Percentiles rank a stretch among this genome's conserved stretches.
These are phyloP conservation scores for Pseudocercospora pini-densiflorae DNA, from an alignment of 2,329 filamentous ascomycete genomes.

Conservation along the genomic window DNA sequence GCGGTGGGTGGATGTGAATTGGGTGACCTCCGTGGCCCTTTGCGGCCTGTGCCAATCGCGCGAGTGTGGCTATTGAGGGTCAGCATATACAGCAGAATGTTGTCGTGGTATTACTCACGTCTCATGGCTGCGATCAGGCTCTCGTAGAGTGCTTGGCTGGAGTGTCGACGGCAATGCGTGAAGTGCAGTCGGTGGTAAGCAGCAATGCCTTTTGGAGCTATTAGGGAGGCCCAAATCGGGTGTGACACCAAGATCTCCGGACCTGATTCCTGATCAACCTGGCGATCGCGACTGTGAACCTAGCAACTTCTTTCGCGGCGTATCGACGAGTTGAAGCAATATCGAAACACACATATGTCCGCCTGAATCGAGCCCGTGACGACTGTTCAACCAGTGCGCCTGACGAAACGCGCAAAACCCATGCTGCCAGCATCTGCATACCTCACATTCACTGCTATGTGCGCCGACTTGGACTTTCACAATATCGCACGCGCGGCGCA, in stretches of 20 bases:
- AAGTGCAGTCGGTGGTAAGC: conserved; percentile 11
- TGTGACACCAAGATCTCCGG: background rate
- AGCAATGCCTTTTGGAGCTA: background rate
- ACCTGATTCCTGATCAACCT: background rate
- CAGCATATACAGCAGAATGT: background rate
- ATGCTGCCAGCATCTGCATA: no score
- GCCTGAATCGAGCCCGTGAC: background rate
- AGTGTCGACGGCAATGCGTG: background rate
- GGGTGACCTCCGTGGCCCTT: conserved; percentile 54
- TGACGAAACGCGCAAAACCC: no score
- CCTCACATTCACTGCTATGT: background rate
- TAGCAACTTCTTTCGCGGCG: background rate
- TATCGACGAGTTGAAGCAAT: background rate
- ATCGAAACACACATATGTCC: background rate
- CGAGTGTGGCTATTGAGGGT: conserved; percentile 23
- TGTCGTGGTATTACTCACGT: background rate
- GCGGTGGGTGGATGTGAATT: conserved; percentile 63
- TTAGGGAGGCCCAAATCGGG: conserved; percentile 8
- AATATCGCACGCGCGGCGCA: background rate
- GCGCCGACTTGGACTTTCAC: background rate
- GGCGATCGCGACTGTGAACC: background rate
- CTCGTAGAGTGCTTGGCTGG: background rate
- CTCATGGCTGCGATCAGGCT: conserved; percentile 12
- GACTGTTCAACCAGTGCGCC: background rate
- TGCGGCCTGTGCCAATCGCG: conserved; percentile 35